phyloP scores from a whole-genome alignment of 352 stramenopile genomes.

The Blastocystis hominis region DNA sequence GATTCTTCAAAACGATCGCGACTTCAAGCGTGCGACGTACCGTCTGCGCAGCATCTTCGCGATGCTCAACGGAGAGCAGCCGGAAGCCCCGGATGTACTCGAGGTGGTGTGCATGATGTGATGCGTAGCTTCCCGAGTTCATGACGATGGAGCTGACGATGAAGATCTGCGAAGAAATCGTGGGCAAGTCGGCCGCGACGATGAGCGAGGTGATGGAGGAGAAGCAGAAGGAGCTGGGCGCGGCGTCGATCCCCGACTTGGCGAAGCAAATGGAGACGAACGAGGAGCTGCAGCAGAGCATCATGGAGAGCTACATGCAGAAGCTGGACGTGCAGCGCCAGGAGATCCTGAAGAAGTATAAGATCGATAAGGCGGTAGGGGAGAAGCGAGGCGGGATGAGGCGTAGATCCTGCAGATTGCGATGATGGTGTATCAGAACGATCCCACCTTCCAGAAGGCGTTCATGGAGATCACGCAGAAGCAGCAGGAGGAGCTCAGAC shows the following conservation, averaged over 20 bases:
- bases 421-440: slow-evolving; percentile 54
- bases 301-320: slow-evolving; percentile 40
- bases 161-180: slow-evolving; percentile 13
- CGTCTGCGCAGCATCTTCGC: slow-evolving; percentile 39
- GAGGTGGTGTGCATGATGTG: not conserved
- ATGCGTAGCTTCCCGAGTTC: slow-evolving; percentile 42
- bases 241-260: not conserved
- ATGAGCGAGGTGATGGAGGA: not conserved
- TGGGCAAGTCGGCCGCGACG: not conserved
- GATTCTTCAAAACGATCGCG: slow-evolving; percentile 52
- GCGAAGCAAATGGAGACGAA: not conserved
- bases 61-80: slow-evolving; percentile 13
- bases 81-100: slow-evolving; percentile 22
- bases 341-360: slow-evolving; percentile 39
- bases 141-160: slow-evolving; percentile 11
- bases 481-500: slow-evolving; percentile 22
- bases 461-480: slow-evolving; percentile 47
- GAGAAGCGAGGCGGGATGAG: not conserved
- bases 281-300: slow-evolving; percentile 39
- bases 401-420: slow-evolving; percentile 51
- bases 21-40: slow-evolving; percentile 50
- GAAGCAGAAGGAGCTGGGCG: slow-evolving; percentile 28
- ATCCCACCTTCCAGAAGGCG: slow-evolving; percentile 45
- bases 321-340: slow-evolving; percentile 24
- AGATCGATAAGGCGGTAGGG: slow-evolving; percentile 41